A percentile compares a stretch with the other conserved stretches of the same genome.
These are phyloP conservation scores for Suillus hirtellus DNA, from an alignment of 768 basidiomycete genomes.

Conservation along the genomic window DNA sequence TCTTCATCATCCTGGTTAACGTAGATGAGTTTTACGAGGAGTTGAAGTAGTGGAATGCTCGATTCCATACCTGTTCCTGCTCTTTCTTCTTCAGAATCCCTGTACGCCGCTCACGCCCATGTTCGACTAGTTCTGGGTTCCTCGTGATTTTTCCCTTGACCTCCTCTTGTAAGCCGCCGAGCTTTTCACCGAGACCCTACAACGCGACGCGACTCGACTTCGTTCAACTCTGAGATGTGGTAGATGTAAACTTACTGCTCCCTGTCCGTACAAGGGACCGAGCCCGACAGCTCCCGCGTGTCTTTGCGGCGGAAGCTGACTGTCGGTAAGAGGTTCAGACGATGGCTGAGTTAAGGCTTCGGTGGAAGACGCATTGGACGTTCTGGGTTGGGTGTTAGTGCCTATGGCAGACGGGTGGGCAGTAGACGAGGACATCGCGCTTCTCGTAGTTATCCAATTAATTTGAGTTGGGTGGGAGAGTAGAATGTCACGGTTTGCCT, in stretches of 20 bases:
- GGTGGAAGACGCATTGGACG: neutral
- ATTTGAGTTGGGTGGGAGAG: too few relatives aligned
- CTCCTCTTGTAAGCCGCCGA: conserved; percentile 40
- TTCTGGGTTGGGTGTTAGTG: conserved; percentile 13
- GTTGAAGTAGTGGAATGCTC: neutral
- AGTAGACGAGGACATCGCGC: conserved; percentile 15
- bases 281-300: conserved; percentile 46
- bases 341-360: neutral
- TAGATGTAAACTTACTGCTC: conserved; percentile 26
- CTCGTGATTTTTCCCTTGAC: conserved; percentile 39
- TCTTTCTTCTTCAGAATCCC: conserved; percentile 42
- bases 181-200: conserved; percentile 36
- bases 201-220: neutral
- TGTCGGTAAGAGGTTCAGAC: conserved; percentile 9
- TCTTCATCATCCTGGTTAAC: neutral
- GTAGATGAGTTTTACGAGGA: neutral
- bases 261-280: conserved; percentile 36
- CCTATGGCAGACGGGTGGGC: conserved; percentile 24
- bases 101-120: conserved; percentile 39
- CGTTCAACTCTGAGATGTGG: neutral
- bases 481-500: neutral
- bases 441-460: neutral
- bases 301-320: conserved; percentile 36
- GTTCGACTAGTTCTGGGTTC: conserved; percentile 38
- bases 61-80: conserved; percentile 25